Percentiles rank a stretch among this genome's conserved stretches.
phyloP scores from a whole-genome alignment of 768 basidiomycete species.

The Boletales sp. region DNA sequence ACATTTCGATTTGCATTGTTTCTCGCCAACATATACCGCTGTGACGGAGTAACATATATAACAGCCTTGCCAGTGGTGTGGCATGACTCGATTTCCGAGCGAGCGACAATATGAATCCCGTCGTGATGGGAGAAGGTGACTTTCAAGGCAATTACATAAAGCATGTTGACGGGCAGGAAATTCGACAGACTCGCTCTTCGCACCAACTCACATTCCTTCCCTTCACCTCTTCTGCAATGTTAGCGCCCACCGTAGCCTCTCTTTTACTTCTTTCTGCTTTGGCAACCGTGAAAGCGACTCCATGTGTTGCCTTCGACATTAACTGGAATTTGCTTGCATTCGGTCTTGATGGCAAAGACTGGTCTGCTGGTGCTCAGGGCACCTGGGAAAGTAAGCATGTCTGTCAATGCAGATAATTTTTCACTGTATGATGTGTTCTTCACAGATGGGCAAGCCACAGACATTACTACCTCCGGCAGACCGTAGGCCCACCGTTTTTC shows the following conservation, averaged over 20 bases:
- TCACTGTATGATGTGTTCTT: slow-evolving; percentile 2
- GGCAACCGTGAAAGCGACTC: slow-evolving; percentile 34
- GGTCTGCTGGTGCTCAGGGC: slow-evolving; percentile 68
- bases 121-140: too few species aligned
- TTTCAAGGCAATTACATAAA: too few species aligned
- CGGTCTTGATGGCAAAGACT: slow-evolving; percentile 81
- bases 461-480: slow-evolving; percentile 70
- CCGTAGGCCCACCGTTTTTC: slow-evolving; percentile 52
- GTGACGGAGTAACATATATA: too few species aligned
- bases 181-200: too few species aligned
- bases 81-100: too few species aligned
- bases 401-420: neutral
- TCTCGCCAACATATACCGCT: too few species aligned
- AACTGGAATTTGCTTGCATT: slow-evolving; percentile 85
- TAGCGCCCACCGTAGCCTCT: slow-evolving; percentile 46
- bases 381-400: slow-evolving; percentile 59
- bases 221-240: slow-evolving; percentile 26
- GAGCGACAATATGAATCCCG: too few species aligned
- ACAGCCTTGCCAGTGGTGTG: too few species aligned
- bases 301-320: slow-evolving; percentile 78
- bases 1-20: too few species aligned
- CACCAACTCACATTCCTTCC: neutral
- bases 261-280: slow-evolving; percentile 45
- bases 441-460: slow-evolving; percentile 41
- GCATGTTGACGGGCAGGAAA: too few species aligned